Conservation (phyloP, 1,139 yeast genomes). For the Suhomyces anneliseae region DNA sequence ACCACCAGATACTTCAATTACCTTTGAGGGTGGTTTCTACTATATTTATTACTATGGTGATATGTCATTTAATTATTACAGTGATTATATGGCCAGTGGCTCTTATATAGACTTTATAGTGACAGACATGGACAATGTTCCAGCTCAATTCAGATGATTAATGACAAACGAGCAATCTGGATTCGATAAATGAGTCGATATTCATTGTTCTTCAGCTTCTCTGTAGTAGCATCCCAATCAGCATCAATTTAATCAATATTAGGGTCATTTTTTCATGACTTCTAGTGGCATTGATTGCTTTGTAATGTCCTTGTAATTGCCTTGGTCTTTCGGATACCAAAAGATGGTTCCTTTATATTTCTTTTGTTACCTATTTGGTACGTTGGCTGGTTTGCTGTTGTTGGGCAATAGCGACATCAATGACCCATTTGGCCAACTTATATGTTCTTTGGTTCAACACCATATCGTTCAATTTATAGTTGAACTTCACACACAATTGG, state of each 20-base stretch:
- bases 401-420: conserved; percentile 62
- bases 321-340: too few species aligned
- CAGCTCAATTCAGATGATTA: not conserved
- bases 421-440: conserved; percentile 69
- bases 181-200: not conserved
- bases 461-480: conserved; percentile 61
- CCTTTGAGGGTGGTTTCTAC: too few species aligned
- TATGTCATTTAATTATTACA: not conserved
- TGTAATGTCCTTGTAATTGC: too few species aligned
- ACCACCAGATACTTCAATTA: too few species aligned
- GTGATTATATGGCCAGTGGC: not conserved
- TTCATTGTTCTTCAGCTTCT: too few species aligned
- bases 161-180: not conserved
- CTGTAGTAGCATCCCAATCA: too few species aligned
- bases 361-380: conserved; percentile 3
- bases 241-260: too few species aligned
- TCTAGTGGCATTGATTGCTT: too few species aligned
- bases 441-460: conserved; percentile 61
- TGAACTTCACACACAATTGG: conserved; percentile 62
- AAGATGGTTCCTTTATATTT: too few species aligned
- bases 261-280: too few species aligned
- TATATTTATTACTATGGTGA: not conserved
- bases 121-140: not conserved
- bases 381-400: conserved; percentile 26
- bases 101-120: not conserved